Evolutionary conservation across 1,139 yeast species (phyloP).

Genomic region (Yamadazyma spencermartinsiae): DNA sequence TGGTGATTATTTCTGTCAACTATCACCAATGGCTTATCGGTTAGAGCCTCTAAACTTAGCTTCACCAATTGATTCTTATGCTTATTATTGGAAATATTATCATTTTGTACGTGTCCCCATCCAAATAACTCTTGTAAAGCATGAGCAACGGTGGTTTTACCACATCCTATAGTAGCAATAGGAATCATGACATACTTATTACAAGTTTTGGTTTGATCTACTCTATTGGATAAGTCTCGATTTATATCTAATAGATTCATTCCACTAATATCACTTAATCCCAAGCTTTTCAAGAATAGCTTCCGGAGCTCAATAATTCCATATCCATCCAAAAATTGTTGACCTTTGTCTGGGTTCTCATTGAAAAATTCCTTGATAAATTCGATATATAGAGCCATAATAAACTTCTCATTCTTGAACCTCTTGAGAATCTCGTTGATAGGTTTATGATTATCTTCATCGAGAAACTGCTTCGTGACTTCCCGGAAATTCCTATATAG

Average conservation of each 20-base stretch:
- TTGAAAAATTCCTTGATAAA: constrained; percentile 60
- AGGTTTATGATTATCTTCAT: constrained; percentile 23
- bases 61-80: constrained; percentile 54
- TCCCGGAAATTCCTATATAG: constrained; percentile 92
- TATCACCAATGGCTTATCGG: constrained; percentile 52
- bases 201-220: constrained; percentile 9
- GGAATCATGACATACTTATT: constrained; percentile 69
- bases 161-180: constrained; percentile 91
- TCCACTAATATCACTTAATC: constrained; percentile 30
- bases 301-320: constrained; percentile 76
- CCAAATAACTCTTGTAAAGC: constrained; percentile 55
- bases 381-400: constrained; percentile 67
- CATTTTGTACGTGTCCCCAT: constrained; percentile 87
- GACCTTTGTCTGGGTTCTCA: constrained; percentile 42
- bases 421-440: constrained; percentile 41
- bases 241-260: constrained; percentile 30
- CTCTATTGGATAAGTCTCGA: constrained; percentile 18
- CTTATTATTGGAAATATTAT: constrained; percentile 57
- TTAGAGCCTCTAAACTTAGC: constrained; percentile 42
- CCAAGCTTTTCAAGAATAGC: constrained; percentile 52
- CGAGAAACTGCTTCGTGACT: constrained; percentile 65
- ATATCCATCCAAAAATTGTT: constrained; percentile 53
- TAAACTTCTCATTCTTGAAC: constrained; percentile 50
- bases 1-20: constrained; percentile 86
- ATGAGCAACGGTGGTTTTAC: constrained; percentile 81